A percentile compares a stretch with the other conserved stretches of the same genome.
Conservation (phyloP, 129 eudicot species). For the Flaveria sonorensis region DNA sequence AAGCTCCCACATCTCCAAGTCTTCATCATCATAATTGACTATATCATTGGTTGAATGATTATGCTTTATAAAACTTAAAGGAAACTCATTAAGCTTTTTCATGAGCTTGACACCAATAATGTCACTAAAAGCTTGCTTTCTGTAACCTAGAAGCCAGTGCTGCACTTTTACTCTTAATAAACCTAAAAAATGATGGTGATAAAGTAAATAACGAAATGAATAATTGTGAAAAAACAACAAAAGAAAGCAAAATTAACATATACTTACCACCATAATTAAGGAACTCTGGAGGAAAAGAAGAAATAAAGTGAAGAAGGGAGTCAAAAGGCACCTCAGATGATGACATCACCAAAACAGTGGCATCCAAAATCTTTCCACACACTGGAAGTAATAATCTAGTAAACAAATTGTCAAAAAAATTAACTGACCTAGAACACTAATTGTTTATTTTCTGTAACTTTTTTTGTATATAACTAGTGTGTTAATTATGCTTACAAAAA, state of each 20-base stretch:
- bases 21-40: constrained; percentile 75
- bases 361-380: constrained; percentile 69
- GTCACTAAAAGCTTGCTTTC: constrained; percentile 26
- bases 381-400: constrained; percentile 45
- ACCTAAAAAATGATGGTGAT: constrained; percentile 47
- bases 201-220: constrained; percentile 2
- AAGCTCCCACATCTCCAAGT: constrained; percentile 71
- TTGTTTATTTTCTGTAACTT: not conserved
- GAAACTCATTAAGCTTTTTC: constrained; percentile 59
- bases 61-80: constrained; percentile 46
- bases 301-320: constrained; percentile 66
- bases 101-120: constrained; percentile 38
- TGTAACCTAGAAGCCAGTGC: constrained; percentile 62
- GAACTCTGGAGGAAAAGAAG: constrained; percentile 78
- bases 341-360: constrained; percentile 59
- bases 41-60: constrained; percentile 32
- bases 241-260: not conserved
- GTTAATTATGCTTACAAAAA: not conserved
- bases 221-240: not conserved
- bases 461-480: not conserved
- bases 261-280: constrained; percentile 73
- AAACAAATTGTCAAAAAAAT: constrained; percentile 7
- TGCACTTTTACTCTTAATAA: constrained; percentile 56
- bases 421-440: not conserved
- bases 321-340: constrained; percentile 73